Base-by-base conservation (phyloP, 2,329 filamentous ascomycete species). In the Aureobasidium sp. region DNA sequence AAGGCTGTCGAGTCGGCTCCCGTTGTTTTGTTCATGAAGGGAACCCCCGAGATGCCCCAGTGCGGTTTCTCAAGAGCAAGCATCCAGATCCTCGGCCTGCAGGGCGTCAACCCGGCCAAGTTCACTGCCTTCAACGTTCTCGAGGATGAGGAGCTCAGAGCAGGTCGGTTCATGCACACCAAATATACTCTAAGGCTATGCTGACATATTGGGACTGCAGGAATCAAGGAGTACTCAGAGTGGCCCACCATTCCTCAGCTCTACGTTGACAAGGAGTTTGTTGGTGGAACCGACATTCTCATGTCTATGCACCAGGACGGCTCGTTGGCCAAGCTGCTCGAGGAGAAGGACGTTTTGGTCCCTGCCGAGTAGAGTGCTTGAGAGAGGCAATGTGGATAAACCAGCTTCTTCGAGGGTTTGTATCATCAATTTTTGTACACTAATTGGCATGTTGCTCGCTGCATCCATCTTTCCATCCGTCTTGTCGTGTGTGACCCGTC, bases 11-110 rank as follows among this genome's bases (percentile, higher is more conserved):
- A 78, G 25, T 92, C 91, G 0, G 88, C 92, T 0, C 93, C 93
- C 2, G 93, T 99, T 0, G 94, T 99, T 0, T 81, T 99, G 61
- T 99, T 99, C 81, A 99, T 99, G 94, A 99, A 99, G 80, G 94
- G 94, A 62, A 97, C 94, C 1, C 94, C 94, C 61, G 92, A 96
- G 77, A 90, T 85, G 63, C 94, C 94, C 21, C 92, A 96, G 75
- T 99, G 94, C 76, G 94, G 94, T 47, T 99, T 96, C 81, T 97
- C 93, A 62, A 85, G 92, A 68, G 93, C 93, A 59, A 90, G 84
- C 72, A 95, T 99, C 73, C 92, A 97, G 80, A 92, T 99, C 69
- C 81, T 99, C 65, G 90, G 93, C 61, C 77, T 96, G 69, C 93
- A 99, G 77, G 94, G 94, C 65, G 91, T 99, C 64, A 89, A 97